Evolutionary conservation across 2,329 filamentous ascomycete species (phyloP).

Genomic region (Nectriaceae sp.): DNA sequence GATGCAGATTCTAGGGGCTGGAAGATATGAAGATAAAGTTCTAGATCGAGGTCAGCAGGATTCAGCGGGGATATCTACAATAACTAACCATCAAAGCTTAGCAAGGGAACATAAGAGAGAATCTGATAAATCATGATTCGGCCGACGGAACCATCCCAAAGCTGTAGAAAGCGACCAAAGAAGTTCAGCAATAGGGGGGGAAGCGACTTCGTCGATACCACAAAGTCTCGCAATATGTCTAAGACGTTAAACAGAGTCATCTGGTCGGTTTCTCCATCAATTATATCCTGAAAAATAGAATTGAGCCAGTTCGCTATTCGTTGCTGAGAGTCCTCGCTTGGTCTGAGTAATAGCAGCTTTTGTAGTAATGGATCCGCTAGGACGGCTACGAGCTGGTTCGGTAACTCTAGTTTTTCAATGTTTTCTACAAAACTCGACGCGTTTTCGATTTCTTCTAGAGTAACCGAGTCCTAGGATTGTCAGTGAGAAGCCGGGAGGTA

Average conservation of each 20-base stretch:
- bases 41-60: constrained; percentile 39
- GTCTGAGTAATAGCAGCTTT: constrained; percentile 70
- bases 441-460: constrained; percentile 76
- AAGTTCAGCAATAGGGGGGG: constrained; percentile 52
- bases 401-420: constrained; percentile 77
- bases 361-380: constrained; percentile 76
- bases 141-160: constrained; percentile 64
- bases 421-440: constrained; percentile 69
- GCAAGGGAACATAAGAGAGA: constrained; percentile 55
- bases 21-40: constrained; percentile 51
- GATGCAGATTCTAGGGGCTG: constrained; percentile 53
- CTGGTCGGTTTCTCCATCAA: constrained; percentile 52
- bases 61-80: neutral
- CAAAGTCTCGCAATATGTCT: constrained; percentile 57
- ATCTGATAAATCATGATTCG: constrained; percentile 58
- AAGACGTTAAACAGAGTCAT: constrained; percentile 56
- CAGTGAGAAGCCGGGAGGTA: constrained; percentile 1
- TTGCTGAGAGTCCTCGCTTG: constrained; percentile 51
- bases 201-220: constrained; percentile 54
- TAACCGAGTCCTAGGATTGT: constrained; percentile 55
- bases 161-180: constrained; percentile 52
- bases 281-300: constrained; percentile 56
- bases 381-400: constrained; percentile 78
- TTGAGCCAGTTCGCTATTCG: constrained; percentile 62
- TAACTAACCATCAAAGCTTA: constrained; percentile 56